Evolutionary conservation across 129 eudicot genomes (phyloP).

Genomic region (Flaveria brownii): DNA sequence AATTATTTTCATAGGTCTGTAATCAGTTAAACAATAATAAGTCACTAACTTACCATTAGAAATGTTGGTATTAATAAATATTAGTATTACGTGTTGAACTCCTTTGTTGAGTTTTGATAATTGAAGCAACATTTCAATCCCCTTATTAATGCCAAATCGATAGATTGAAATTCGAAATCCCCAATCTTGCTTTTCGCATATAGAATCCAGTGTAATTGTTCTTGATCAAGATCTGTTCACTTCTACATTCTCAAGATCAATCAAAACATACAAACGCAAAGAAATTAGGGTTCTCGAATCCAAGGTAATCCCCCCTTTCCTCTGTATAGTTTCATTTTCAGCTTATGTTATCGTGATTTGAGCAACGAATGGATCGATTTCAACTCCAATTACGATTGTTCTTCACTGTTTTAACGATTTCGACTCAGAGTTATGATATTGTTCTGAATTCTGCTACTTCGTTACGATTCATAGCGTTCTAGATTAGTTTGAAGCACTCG

Average conservation of each 20-base stretch:
- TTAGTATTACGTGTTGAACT: too few relatives aligned
- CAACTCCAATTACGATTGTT: background rate
- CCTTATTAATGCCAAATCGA: slow-evolving; percentile 19
- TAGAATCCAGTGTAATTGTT: slow-evolving; percentile 13
- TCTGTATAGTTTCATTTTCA: slow-evolving; percentile 10
- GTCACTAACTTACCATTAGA: too few relatives aligned
- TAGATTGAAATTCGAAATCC: background rate
- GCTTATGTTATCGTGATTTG: background rate
- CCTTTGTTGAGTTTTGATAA: too few relatives aligned
- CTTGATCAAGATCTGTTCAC: slow-evolving; percentile 12
- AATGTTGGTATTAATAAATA: too few relatives aligned
- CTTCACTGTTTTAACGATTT: slow-evolving; percentile 11
- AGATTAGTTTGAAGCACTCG: background rate
- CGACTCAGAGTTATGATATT: slow-evolving; percentile 3
- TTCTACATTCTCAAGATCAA: slow-evolving; percentile 14
- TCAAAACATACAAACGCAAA: background rate
- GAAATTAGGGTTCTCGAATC: slow-evolving; percentile 25
- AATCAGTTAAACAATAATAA: too few relatives aligned
- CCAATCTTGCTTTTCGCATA: background rate
- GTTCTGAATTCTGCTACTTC: background rate
- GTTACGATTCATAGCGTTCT: too few relatives aligned
- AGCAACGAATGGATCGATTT: background rate
- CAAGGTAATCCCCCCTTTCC: slow-evolving; percentile 13
- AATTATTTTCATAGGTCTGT: too few relatives aligned
- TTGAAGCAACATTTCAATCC: background rate